phyloP scores from a whole-genome alignment of 805 yeast genomes.

The Monosporozyma siamensis region DNA sequence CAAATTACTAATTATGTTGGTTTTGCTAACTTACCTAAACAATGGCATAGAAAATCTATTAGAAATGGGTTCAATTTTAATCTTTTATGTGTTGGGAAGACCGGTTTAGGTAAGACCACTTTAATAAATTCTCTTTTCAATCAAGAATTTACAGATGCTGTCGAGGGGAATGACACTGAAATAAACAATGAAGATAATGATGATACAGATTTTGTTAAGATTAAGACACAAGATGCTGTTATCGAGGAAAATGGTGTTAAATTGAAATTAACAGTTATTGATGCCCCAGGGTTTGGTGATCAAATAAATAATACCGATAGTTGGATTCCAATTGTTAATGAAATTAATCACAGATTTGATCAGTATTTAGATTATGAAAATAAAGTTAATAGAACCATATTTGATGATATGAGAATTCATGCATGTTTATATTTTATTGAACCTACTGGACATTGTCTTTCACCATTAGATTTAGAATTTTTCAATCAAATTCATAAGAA shows the following conservation, averaged over 20 bases:
- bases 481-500: conserved; percentile 83
- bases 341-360: conserved; percentile 79
- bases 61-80: conserved; percentile 85
- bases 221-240: conserved; percentile 54
- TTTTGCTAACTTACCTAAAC: conserved; percentile 94
- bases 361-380: conserved; percentile 84
- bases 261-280: conserved; percentile 72
- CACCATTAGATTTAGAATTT: conserved; percentile 78
- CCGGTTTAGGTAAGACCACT: conserved; percentile 89
- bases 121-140: conserved; percentile 84
- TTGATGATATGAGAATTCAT: conserved; percentile 79
- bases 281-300: conserved; percentile 93
- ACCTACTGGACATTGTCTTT: conserved; percentile 92
- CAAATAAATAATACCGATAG: conserved; percentile 67
- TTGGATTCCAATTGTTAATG: conserved; percentile 89
- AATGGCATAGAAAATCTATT: conserved; percentile 93
- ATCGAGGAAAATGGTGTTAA: conserved; percentile 92
- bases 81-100: conserved; percentile 82
- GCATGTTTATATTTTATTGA: conserved; percentile 90
- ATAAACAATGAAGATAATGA: conserved; percentile 4
- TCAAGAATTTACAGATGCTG: conserved; percentile 35
- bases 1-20: conserved; percentile 91
- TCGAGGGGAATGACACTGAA: conserved; percentile 6
- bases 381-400: conserved; percentile 60
- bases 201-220: conserved; percentile 36